Base-by-base conservation (phyloP, 768 basidiomycete genomes). In the Punctularia strigosozonata region DNA sequence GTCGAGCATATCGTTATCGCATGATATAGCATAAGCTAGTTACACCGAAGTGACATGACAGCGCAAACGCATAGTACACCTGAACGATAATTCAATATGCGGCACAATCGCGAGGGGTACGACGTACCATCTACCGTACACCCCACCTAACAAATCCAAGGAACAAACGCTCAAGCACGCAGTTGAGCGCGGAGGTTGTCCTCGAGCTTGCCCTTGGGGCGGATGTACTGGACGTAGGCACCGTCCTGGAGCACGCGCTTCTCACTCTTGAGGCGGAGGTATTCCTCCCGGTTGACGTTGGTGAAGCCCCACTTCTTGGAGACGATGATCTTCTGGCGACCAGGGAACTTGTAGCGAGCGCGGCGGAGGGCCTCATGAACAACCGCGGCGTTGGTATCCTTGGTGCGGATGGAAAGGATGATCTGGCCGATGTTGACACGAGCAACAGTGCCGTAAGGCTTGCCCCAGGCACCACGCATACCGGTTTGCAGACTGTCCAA, bases 251-350 rank as follows among this genome's bases (percentile, higher is more conserved):
- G 58, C 51, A 94, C 86, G 60, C 75, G 75, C 73, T 90, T 90
- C 31, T 89, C 82, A 54, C 78, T 77, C 74, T 94, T 92, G 50
- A 92, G 69, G 64, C 77, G 79, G 55, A 73, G 52, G 61, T 95
- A 98, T 34, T 92, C 90, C 50, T 76, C 80, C 62, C 89, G 80
- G 59, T 78, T 76, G 43, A 97, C 90, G 51, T 84, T 83, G 30
- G 95, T 99, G 70, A 99, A 98, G 44, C 92, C 92, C 91, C 95
- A 97, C 75, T 94, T 95, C 75, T 89, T 89, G 42, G 83, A 88
- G 50, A 90, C 71, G 49, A 92, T 91, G 61, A 94, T 91, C 77
- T 94, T 94, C 71, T 94, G 90, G 56, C 89, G 78, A 41, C 90
- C 89, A n/a, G 89, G 87, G 82, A 91, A 94, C 79, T 98, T 99